Evolutionary conservation across 148 eudicot species (phyloP), one percentile per base, ranked within the genome.

Genomic region (Chenopodium formosanum): DNA sequence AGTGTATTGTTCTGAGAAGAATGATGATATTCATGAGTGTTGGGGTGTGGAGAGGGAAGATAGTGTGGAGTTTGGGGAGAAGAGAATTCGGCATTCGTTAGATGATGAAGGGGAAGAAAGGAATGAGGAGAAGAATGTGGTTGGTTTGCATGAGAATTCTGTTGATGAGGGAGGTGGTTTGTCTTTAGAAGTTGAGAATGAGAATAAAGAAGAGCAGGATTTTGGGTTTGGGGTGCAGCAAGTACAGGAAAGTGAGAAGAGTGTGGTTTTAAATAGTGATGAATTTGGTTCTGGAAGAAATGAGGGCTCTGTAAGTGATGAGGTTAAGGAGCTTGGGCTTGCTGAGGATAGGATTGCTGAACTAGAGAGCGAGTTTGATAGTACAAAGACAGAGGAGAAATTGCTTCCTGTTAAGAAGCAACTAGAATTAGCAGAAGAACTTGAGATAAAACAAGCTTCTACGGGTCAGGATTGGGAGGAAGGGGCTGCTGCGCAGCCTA

Each of bases 401-500:
- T 40, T 81, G 52, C 78, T 19, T 16, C n/a, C 80, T 46, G 56
- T 84, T 77, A 62, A 83, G 84, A 91, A 88, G 70, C 90, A 90
- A 40, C 86, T 95, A 73, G 94, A 95, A 74, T 82, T 92, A 58
- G 97, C 97, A 31, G 97, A 95, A 86, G 96, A 95, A 84, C 77
- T 87, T 67, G 98, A 93, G 79, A 91, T 87, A 89, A 95, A 92
- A 79, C 96, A 91, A 77, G 94, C 94, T 23, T 93, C 90, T 58
- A 92, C 91, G 14, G 95, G 92, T 68, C 74, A 91, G 84, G 93
- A 95, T 46, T 88, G 80, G 89, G 94, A 91, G 87, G 94, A 91
- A 85, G 97, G 94, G 78, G 95, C 92, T 27, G 93, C 92, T 84
- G 92, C 97, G 64, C 98, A 92, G 78, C 98, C 98, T 20, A 93